These are phyloP conservation scores for Phaeophleospora eucalypticola DNA, from an alignment of 2,329 filamentous ascomycete species.

Conservation along the genomic window DNA sequence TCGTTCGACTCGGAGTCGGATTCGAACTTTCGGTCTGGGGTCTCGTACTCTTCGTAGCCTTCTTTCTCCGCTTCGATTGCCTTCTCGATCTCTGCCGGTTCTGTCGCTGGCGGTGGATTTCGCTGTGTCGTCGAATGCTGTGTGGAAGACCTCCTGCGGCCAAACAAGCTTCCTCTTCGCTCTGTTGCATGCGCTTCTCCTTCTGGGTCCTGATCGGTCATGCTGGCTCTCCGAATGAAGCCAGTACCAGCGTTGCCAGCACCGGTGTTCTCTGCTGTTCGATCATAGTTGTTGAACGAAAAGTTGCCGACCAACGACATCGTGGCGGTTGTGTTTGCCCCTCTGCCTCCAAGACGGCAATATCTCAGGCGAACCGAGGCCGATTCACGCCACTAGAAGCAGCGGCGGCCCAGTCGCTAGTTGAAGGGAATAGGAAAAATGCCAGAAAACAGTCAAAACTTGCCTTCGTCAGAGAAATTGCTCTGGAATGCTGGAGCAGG, in stretches of 20 bases:
- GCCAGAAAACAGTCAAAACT: too few relatives aligned
- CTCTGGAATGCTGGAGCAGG: too few relatives aligned
- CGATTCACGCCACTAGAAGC: not conserved
- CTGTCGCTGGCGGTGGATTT: not conserved
- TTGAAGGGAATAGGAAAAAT: too few relatives aligned
- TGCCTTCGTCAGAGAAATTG: too few relatives aligned
- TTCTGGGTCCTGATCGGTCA: conserved; percentile 20
- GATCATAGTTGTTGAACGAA: conserved; percentile 40
- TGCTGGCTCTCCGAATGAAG: conserved; percentile 22
- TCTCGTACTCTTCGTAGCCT: conserved; percentile 23
- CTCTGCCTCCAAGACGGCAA: not conserved
- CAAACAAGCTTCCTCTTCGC: conserved; percentile 9
- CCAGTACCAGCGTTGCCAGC: conserved; percentile 32
- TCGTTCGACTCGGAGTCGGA: conserved; percentile 18
- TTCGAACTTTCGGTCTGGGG: conserved; percentile 13
- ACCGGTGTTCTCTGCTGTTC: conserved; percentile 35
- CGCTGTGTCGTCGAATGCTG: not conserved
- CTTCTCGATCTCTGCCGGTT: conserved; percentile 9
- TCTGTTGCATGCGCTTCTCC: conserved; percentile 11
- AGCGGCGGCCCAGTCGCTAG: too few relatives aligned
- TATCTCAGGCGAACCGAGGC: not conserved
- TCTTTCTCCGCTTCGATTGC: conserved; percentile 21
- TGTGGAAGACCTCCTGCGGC: conserved; percentile 13
- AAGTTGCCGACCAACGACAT: conserved; percentile 46
- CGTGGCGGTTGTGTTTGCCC: conserved; percentile 6